phyloP scores from a whole-genome alignment of 164 flowering plant genomes.

The Kingdonia uniflora region DNA sequence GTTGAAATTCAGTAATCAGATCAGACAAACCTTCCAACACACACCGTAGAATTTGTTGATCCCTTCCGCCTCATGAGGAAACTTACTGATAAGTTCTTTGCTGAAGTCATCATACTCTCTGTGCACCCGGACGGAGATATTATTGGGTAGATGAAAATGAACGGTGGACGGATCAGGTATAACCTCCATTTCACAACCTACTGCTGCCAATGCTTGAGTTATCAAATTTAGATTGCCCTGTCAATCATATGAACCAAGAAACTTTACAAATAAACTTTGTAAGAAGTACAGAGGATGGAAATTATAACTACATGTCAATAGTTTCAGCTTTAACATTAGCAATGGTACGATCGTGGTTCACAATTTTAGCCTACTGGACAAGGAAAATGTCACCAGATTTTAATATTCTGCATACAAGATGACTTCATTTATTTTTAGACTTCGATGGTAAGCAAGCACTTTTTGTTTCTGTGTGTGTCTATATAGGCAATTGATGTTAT shows the following conservation, averaged over 20 bases:
- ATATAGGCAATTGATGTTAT: too few species aligned
- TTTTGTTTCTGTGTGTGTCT: too few species aligned
- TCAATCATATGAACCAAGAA: constrained; percentile 10
- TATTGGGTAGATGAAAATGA: constrained; percentile 83
- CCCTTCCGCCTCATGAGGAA: constrained; percentile 92
- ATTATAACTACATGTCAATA: not conserved
- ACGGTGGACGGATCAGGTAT: constrained; percentile 96
- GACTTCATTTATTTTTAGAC: too few species aligned
- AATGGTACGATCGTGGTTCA: too few species aligned
- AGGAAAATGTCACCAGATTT: too few species aligned
- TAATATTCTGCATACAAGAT: too few species aligned
- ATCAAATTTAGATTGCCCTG: constrained; percentile 96
- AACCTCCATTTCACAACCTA: constrained; percentile 81
- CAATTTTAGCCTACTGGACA: too few species aligned
- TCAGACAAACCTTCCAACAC: constrained; percentile 87
- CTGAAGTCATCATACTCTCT: constrained; percentile 68
- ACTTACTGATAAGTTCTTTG: constrained; percentile 51
- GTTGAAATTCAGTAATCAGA: constrained; percentile 15
- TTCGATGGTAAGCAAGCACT: too few species aligned
- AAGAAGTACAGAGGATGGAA: not conserved
- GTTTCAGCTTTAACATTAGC: not conserved
- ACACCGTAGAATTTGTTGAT: constrained; percentile 69
- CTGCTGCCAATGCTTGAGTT: constrained; percentile 94
- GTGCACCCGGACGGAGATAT: constrained; percentile 75
- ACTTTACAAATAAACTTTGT: too few species aligned